Evolutionary conservation across 2,329 filamentous ascomycete genomes (phyloP).

Genomic region (Anisogramma anomala): DNA sequence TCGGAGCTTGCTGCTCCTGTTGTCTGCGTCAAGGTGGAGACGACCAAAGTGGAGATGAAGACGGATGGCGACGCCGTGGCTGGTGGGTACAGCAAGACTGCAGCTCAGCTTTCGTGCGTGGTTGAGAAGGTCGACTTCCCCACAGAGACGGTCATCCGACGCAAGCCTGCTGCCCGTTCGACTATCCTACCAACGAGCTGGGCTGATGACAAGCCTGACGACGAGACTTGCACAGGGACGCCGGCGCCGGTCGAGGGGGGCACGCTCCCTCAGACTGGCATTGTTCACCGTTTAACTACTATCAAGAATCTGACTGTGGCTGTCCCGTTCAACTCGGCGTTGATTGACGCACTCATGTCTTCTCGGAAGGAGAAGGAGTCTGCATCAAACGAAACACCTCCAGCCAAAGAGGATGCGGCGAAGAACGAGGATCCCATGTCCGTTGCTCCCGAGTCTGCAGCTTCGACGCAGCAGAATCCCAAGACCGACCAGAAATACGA

Average conservation of each 20-base stretch:
- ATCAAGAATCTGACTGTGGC: too few species aligned
- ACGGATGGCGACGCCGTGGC: not conserved
- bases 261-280: not conserved
- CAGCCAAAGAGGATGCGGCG: not conserved
- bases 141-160: constrained; percentile 9
- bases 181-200: constrained; percentile 1
- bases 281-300: constrained; percentile 1
- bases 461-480: not conserved
- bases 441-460: not conserved
- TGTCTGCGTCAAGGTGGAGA: not conserved
- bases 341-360: too few species aligned
- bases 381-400: not conserved
- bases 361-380: too few species aligned
- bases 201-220: not conserved
- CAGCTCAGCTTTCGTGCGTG: not conserved
- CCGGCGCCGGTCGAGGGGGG: not conserved
- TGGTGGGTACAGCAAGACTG: constrained; percentile 5
- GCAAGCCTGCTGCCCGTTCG: constrained; percentile 3
- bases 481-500: constrained; percentile 2
- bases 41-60: not conserved
- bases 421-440: too few species aligned
- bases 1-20: constrained; percentile 1
- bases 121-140: constrained; percentile 1
- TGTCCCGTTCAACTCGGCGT: too few species aligned
- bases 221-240: not conserved